Evolutionary conservation across 495 filamentous ascomycete species (phyloP).

Genomic region (Pseudoneurospora amorphoporcata): DNA sequence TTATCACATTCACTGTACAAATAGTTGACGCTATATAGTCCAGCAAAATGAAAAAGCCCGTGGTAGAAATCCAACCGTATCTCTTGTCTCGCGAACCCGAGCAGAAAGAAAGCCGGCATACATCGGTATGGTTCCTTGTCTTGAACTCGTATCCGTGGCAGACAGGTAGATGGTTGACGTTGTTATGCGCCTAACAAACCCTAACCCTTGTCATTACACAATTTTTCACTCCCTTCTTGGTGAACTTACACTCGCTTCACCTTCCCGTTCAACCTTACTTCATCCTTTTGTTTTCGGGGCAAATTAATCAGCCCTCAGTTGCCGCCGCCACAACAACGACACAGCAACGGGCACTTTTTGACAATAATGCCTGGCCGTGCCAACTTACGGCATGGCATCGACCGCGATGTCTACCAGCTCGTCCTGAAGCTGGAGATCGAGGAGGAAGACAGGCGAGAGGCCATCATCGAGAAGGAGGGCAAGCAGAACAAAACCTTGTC

Average conservation of each 20-base stretch:
- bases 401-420: conserved; percentile 54
- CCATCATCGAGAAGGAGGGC: conserved; percentile 4
- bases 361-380: conserved; percentile 7
- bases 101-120: background rate
- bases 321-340: background rate
- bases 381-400: conserved; percentile 21
- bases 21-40: background rate
- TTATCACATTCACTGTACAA: background rate
- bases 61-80: background rate
- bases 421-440: conserved; percentile 54
- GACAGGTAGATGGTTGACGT: background rate
- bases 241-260: background rate
- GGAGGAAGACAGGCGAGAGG: conserved; percentile 28
- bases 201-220: background rate
- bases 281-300: background rate
- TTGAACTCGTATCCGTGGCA: background rate
- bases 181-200: background rate
- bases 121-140: background rate
- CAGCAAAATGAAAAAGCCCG: background rate
- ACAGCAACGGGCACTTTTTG: background rate
- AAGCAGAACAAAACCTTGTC: background rate
- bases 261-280: background rate
- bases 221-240: background rate
- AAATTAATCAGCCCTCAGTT: background rate
- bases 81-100: background rate